Conservation (phyloP, 2,329 filamentous ascomycete genomes). For the Cladosporium sp. region DNA sequence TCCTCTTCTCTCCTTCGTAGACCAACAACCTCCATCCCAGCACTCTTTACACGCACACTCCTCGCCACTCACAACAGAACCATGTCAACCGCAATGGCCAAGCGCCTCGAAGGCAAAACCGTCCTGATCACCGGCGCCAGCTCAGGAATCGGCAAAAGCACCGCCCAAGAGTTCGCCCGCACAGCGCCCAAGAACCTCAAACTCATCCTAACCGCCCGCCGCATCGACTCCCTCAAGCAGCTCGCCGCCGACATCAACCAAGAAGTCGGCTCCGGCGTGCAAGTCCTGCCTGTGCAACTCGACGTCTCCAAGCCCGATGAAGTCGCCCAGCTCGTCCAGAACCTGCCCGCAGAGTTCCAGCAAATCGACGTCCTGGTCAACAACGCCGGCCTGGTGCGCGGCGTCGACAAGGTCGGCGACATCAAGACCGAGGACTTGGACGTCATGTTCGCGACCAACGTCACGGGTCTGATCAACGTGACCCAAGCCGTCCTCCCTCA, state of each 20-base stretch:
- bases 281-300: constrained; percentile 78
- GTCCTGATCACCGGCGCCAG: constrained; percentile 89
- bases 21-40: neutral
- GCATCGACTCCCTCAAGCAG: constrained; percentile 74
- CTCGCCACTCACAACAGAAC: constrained; percentile 37
- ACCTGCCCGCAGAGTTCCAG: constrained; percentile 77
- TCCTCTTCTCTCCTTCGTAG: neutral
- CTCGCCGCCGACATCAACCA: constrained; percentile 73
- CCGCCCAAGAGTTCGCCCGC: constrained; percentile 88
- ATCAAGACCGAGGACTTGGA: constrained; percentile 81
- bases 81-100: constrained; percentile 69
- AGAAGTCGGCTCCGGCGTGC: constrained; percentile 76
- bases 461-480: constrained; percentile 93
- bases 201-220: constrained; percentile 84
- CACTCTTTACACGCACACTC: neutral
- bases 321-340: constrained; percentile 69
- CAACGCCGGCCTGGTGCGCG: constrained; percentile 91
- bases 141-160: constrained; percentile 82
- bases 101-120: constrained; percentile 91
- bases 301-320: constrained; percentile 82
- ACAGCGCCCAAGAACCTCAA: constrained; percentile 77
- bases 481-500: constrained; percentile 86
- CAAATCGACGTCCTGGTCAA: constrained; percentile 90
- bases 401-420: constrained; percentile 79
- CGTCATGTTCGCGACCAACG: constrained; percentile 89